Conservation (phyloP, 2,329 filamentous ascomycete species). For the Lachnellula subtilissima region DNA sequence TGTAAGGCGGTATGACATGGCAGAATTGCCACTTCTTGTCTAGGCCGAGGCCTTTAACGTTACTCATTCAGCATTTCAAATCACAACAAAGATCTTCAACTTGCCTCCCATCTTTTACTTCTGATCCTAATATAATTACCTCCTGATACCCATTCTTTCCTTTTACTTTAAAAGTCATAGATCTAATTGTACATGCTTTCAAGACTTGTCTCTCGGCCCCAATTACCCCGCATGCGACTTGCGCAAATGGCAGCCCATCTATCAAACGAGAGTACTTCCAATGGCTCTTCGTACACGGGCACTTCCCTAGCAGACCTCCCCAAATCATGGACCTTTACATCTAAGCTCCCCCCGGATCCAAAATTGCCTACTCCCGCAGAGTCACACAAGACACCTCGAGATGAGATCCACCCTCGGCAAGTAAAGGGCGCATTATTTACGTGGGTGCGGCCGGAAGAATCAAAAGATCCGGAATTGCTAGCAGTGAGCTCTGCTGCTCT, state of each 20-base stretch:
- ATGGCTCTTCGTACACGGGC: slow-evolving; percentile 16
- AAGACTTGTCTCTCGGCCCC: slow-evolving; percentile 20
- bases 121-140: not conserved
- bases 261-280: slow-evolving; percentile 22
- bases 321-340: slow-evolving; percentile 61
- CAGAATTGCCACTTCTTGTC: slow-evolving; percentile 10
- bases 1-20: not conserved
- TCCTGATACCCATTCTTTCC: not conserved
- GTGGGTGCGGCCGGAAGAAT: slow-evolving; percentile 77
- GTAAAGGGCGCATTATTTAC: slow-evolving; percentile 85
- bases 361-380: slow-evolving; percentile 73
- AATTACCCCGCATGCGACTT: slow-evolving; percentile 34
- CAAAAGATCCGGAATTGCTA: slow-evolving; percentile 71
- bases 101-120: not conserved
- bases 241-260: slow-evolving; percentile 43
- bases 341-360: slow-evolving; percentile 69
- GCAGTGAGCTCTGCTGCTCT: slow-evolving; percentile 75
- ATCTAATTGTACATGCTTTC: slow-evolving; percentile 25
- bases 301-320: slow-evolving; percentile 49
- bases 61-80: slow-evolving; percentile 7
- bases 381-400: slow-evolving; percentile 76
- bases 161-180: not conserved
- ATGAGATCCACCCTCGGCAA: slow-evolving; percentile 71
- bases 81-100: not conserved
- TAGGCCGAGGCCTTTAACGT: slow-evolving; percentile 3